These are phyloP conservation scores for Tillandsia leiboldiana DNA, from an alignment of 176 grass and related monocot genomes.

Conservation along the genomic window DNA sequence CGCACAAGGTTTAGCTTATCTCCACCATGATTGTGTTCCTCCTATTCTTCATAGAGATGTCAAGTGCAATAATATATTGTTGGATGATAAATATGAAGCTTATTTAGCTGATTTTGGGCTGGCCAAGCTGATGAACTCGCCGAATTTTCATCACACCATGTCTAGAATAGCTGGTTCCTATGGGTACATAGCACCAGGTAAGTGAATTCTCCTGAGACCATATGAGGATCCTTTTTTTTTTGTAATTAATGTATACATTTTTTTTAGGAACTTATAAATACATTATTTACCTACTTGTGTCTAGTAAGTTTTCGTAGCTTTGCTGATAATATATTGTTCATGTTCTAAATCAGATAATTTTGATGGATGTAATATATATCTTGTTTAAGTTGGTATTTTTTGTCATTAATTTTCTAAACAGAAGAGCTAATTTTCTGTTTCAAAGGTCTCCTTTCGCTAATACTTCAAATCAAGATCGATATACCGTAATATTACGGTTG, in stretches of 20 bases:
- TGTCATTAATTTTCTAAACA: background rate
- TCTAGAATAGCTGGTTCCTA: constrained; percentile 80
- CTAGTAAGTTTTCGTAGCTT: background rate
- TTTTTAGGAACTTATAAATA: no score
- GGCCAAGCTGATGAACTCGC: constrained; percentile 92
- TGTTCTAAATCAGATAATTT: background rate
- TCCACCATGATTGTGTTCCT: constrained; percentile 83
- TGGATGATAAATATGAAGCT: constrained; percentile 73
- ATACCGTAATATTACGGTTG: no score
- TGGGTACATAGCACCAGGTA: constrained; percentile 96
- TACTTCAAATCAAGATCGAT: no score
- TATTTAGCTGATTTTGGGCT: constrained; percentile 94
- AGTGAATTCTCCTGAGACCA: constrained; percentile 14
- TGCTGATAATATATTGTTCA: background rate
- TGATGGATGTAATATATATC: no score
- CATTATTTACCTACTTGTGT: background rate
- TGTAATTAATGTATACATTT: no score
- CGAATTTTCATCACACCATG: constrained; percentile 87
- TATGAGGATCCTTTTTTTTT: background rate
- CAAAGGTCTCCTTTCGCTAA: no score
- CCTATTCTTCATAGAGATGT: constrained; percentile 87
- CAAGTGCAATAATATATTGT: constrained; percentile 92
- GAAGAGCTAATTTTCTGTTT: background rate
- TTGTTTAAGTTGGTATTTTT: no score
- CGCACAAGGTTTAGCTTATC: constrained; percentile 78